Percentiles rank a stretch among this genome's conserved stretches.
Conservation (phyloP, 768 basidiomycete genomes). For the Leccinum truebloodii region DNA sequence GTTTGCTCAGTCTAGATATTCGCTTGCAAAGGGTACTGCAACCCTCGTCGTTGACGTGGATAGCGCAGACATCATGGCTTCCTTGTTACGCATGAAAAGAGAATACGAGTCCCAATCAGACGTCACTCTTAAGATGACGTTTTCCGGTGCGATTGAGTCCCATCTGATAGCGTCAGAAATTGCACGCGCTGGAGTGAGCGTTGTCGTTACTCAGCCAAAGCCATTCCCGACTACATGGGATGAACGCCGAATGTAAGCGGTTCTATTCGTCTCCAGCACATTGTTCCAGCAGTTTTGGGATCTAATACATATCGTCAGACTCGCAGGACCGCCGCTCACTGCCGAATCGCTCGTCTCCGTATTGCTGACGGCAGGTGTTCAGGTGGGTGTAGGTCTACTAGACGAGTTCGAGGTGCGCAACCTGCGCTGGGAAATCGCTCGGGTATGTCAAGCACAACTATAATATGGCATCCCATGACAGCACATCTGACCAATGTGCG, state of each 20-base stretch:
- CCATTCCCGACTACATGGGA: conserved; percentile 72
- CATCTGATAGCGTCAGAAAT: conserved; percentile 71
- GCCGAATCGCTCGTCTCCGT: conserved; percentile 52
- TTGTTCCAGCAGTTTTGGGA: not conserved
- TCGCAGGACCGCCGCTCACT: conserved; percentile 71
- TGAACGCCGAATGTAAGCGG: conserved; percentile 55
- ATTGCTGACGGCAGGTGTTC: conserved; percentile 61
- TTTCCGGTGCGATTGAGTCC: conserved; percentile 62
- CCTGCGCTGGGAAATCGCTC: conserved; percentile 40
- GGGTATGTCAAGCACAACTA: conserved; percentile 29
- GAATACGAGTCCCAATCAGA: conserved; percentile 63
- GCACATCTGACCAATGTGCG: not conserved
- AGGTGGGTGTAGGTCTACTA: conserved; percentile 56
- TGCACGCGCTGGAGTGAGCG: conserved; percentile 62
- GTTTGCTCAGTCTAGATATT: not conserved
- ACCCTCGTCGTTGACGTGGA: conserved; percentile 69
- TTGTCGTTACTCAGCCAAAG: conserved; percentile 65
- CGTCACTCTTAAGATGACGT: conserved; percentile 60
- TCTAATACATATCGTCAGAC: conserved; percentile 34
- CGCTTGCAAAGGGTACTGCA: conserved; percentile 48
- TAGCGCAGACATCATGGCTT: conserved; percentile 73
- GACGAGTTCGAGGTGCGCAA: conserved; percentile 35
- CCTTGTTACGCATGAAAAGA: conserved; percentile 63
- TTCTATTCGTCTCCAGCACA: not conserved
- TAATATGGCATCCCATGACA: too few relatives aligned